phyloP scores from a whole-genome alignment of 345 rosid species.

The Ricinus communis region DNA sequence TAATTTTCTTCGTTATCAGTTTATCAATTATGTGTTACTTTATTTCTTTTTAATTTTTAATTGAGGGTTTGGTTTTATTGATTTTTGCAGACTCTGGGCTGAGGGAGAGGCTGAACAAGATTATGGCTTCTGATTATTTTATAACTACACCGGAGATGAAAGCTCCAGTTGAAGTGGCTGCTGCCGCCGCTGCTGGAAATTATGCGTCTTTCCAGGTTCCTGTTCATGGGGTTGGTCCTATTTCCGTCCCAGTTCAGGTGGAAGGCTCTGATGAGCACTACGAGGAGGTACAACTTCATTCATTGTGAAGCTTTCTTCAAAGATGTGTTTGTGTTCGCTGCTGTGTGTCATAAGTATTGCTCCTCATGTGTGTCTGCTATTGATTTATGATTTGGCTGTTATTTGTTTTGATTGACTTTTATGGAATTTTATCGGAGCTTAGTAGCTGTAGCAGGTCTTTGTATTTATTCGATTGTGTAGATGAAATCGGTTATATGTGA shows the following conservation, averaged over 20 bases:
- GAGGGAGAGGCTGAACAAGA: conserved; percentile 74
- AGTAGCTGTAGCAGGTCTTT: too few species aligned
- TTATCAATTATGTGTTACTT: neutral
- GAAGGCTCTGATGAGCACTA: conserved; percentile 42
- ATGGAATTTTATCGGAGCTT: neutral
- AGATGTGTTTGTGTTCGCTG: neutral
- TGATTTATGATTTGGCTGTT: neutral
- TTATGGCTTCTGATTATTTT: conserved; percentile 83
- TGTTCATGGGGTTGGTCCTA: conserved; percentile 35
- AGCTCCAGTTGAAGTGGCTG: conserved; percentile 78
- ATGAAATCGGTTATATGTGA: neutral
- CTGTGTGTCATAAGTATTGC: neutral
- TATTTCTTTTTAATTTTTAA: neutral
- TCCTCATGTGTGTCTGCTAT: neutral
- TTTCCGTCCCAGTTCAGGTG: conserved; percentile 35
- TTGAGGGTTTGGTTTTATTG: neutral
- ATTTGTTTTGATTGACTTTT: neutral
- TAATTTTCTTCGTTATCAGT: conserved; percentile 18
- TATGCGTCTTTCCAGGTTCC: conserved; percentile 64
- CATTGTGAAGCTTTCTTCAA: neutral
- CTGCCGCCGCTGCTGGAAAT: conserved; percentile 53
- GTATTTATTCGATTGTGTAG: neutral
- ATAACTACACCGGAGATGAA: conserved; percentile 83
- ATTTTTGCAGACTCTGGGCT: conserved; percentile 57
- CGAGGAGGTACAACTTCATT: conserved; percentile 42